Evolutionary conservation across 2,329 filamentous ascomycete species (phyloP).

Genomic region (Saccharata proteae): DNA sequence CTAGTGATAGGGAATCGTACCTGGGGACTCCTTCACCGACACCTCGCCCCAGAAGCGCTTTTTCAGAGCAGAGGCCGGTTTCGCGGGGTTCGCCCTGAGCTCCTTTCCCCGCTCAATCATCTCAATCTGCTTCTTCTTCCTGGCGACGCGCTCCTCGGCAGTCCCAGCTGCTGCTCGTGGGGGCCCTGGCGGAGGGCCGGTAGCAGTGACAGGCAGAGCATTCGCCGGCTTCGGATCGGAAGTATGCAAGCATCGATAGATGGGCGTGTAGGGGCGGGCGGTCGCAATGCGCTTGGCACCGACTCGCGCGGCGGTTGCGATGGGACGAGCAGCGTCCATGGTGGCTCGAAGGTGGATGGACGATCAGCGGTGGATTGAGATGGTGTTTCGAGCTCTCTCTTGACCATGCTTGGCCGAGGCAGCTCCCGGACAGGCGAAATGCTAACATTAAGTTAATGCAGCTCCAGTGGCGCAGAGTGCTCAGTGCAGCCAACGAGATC

Average conservation of each 20-base stretch:
- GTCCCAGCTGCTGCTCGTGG: slow-evolving; percentile 38
- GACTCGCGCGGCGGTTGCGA: no score
- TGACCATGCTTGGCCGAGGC: no score
- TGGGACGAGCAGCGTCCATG: no score
- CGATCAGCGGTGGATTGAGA: no score
- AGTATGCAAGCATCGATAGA: slow-evolving; percentile 30
- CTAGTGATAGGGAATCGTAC: slow-evolving; percentile 29
- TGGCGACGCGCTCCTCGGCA: slow-evolving; percentile 34
- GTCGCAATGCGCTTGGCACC: neutral
- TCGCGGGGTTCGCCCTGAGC: slow-evolving; percentile 28
- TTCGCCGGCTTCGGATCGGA: slow-evolving; percentile 35
- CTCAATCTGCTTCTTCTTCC: slow-evolving; percentile 39
- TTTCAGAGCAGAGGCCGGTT: slow-evolving; percentile 40
- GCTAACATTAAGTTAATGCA: no score
- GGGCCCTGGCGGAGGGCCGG: slow-evolving; percentile 47
- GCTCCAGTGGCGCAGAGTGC: no score
- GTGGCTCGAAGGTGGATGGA: no score
- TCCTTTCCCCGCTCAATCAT: slow-evolving; percentile 34
- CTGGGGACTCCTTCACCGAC: slow-evolving; percentile 47
- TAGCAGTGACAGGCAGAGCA: slow-evolving; percentile 45
- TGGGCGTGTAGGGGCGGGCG: neutral
- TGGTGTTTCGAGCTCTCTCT: no score
- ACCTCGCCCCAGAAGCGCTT: slow-evolving; percentile 89
- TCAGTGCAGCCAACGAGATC: no score
- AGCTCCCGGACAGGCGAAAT: no score